Base-by-base conservation (phyloP, 73 alveolate genomes). In the Stentor coeruleus region DNA sequence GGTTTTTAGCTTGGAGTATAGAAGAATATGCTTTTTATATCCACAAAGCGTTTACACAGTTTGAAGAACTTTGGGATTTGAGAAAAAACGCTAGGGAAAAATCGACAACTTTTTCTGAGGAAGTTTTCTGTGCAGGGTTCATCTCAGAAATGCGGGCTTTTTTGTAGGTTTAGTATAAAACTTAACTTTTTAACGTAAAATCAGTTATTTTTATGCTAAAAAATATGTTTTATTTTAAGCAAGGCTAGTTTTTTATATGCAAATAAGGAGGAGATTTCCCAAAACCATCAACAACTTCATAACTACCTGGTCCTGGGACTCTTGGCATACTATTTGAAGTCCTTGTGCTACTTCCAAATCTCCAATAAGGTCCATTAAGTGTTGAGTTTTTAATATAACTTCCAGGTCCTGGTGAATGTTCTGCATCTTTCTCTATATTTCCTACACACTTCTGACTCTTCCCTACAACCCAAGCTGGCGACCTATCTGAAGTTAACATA, bases 21-120 rank as follows among this genome's bases (percentile, higher is more conserved):
- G 90, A 76, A 38, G 90, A 84, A 76, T 84, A 84, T 74, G 82
- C 79, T 11, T 37, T 28, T 20, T 66, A 40, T 66, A 20, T 66
- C n/a, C 26, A 33, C n/a, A 14, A 66, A 20, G 79, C 79, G 33
- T 20, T 66, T 31, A 15, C 11, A 20, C n/a, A 33, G 11, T 66
- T 1, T 2, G 79, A 66, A 31, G n/a, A 20, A 14, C 39, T 66
- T 14, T 20, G 37, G 33, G 33, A 15, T 15, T 15, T 66, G 0
- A 66, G 37, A 33, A 33, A 20, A 1, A 20, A 66, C 20, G 79
- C 79, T 11, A 66, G 79, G 37, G 40, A 66, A 66, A 66, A 31
- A 66, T 20, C 37, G 33, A 66, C 49, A 1, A 31, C n/a, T 28
- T 66, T 66, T 66, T 66, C 79, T 26, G 42, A 66, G 37, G 79